Conservation (phyloP, 2,329 filamentous ascomycete species). For the Stemphylium lycopersici region DNA sequence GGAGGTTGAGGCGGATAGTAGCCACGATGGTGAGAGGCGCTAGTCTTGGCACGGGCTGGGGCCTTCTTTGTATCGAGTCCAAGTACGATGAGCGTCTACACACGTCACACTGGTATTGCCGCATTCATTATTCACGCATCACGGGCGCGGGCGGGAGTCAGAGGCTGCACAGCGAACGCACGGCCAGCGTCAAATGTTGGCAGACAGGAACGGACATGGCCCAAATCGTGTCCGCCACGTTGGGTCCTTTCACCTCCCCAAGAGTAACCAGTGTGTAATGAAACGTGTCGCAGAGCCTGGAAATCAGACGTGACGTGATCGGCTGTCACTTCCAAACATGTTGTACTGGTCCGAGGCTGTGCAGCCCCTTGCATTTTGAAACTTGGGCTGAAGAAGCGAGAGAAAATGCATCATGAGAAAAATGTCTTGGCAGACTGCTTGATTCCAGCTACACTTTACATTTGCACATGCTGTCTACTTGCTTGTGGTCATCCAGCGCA, state of each 20-base stretch:
- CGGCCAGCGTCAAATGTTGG: background rate
- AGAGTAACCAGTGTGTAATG: background rate
- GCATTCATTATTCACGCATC: constrained; percentile 2
- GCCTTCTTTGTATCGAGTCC: constrained; percentile 16
- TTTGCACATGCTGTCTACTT: constrained; percentile 41
- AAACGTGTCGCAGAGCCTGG: background rate
- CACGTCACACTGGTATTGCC: constrained; percentile 10
- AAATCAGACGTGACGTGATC: background rate
- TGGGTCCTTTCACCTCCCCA: background rate
- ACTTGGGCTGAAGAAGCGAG: background rate
- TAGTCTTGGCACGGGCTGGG: constrained; percentile 25
- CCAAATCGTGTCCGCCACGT: constrained; percentile 9
- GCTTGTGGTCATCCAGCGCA: constrained; percentile 8
- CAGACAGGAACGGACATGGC: background rate
- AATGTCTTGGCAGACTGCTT: constrained; percentile 32
- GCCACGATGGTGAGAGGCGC: constrained; percentile 25
- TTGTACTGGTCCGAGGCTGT: background rate
- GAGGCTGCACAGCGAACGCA: background rate
- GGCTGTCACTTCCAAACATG: background rate
- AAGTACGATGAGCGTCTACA: background rate
- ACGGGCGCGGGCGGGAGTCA: background rate
- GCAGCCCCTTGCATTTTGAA: constrained; percentile 1
- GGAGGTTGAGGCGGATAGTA: constrained; percentile 23
- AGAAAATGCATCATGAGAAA: background rate
- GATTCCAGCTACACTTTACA: constrained; percentile 49